Evolutionary conservation across 495 filamentous ascomycete species (phyloP).

Genomic region (Margaritispora aquatica): DNA sequence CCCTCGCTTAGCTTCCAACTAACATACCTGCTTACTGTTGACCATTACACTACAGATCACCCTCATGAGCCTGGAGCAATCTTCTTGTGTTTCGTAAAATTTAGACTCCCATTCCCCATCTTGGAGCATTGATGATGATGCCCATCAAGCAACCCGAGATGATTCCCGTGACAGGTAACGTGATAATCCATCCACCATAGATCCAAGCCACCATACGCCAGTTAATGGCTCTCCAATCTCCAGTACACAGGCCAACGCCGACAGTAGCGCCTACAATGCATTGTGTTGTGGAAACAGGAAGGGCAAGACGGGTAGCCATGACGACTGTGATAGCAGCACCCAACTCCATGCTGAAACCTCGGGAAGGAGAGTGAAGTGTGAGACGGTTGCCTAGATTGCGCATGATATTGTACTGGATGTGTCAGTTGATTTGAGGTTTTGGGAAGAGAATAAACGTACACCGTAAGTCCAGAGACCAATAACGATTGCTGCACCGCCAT

Average conservation of each 20-base stretch:
- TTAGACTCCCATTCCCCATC: too few species aligned
- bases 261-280: conserved; percentile 35
- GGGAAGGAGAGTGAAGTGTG: conserved; percentile 60
- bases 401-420: conserved; percentile 53
- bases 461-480: conserved; percentile 67
- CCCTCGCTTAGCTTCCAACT: neutral
- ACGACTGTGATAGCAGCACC: conserved; percentile 62
- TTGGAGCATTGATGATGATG: conserved; percentile 51
- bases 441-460: neutral
- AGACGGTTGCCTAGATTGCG: conserved; percentile 60
- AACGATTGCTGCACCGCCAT: conserved; percentile 51
- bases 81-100: too few species aligned
- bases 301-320: conserved; percentile 44
- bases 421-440: neutral
- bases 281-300: neutral
- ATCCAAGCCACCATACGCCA: conserved; percentile 57
- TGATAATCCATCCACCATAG: conserved; percentile 53
- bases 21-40: too few species aligned
- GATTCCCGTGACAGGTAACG: conserved; percentile 48
- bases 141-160: conserved; percentile 52
- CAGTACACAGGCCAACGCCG: conserved; percentile 55
- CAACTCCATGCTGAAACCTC: conserved; percentile 63
- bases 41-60: too few species aligned
- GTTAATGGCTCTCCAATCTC: conserved; percentile 50
- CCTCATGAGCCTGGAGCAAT: too few species aligned